Base-by-base conservation (phyloP, 495 filamentous ascomycete genomes). In the Cercophora samala region DNA sequence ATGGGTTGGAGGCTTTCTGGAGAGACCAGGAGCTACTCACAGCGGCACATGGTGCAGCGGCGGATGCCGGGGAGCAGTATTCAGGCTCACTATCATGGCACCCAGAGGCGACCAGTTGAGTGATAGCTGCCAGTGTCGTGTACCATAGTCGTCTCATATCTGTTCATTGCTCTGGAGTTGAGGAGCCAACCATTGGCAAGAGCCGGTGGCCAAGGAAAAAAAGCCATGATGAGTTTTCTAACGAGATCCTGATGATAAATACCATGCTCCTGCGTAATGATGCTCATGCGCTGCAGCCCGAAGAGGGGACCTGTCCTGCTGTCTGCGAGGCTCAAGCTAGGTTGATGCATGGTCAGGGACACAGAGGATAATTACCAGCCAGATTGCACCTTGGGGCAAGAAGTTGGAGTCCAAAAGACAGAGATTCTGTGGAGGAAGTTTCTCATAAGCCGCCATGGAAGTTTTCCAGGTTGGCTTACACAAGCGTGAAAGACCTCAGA, bases 21-120 rank as follows among this genome's bases (percentile, higher is more conserved):
- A 73, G 69, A 23, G 79, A 69, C 73, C 75, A 80, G 5, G 77
- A 77, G 19, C 73, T 70, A 60, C 80, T 81, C 29, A 82, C 80
- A 60, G 77, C 56, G 0, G 78, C 82, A 72, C 82, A 83, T 11
- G 74, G 67, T 60, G 75, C 71, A 8, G 73, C 70, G 18, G 71
- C 54, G 22, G 74, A 64, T 0, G n/a, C 60, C 21, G 65, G 11
- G 13, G 37, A 9, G 37, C 11, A 46, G 15, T 46, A 1, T 5
- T 46, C 37, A 11, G 2, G 5, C 9, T 46, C 15, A 46, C 37
- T 9, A 13, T 13, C 37, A 8, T 17, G 9, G 37, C 9, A 11
- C 37, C 37, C 11, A 46, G 37, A 46, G 37, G 11, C 37, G 5
- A 17, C 37, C 37, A 46, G 37, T 2, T 3, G 26, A 29, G 26